Percentiles rank a stretch among this genome's conserved stretches.
Evolutionary conservation across 345 rosid genomes (phyloP).

Genomic region (Lumnitzera racemosa): DNA sequence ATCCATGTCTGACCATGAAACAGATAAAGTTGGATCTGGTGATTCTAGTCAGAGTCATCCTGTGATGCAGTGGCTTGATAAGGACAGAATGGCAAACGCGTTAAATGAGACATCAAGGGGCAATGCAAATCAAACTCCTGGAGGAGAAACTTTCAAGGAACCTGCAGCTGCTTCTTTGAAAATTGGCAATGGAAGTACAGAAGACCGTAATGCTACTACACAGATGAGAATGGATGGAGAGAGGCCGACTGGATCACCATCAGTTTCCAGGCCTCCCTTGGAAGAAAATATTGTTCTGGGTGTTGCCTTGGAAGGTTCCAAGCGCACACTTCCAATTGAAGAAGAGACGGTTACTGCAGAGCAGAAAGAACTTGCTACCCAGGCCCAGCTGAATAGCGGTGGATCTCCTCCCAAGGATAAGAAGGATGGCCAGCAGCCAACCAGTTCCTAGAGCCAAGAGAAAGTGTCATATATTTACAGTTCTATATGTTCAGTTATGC

Average conservation of each 20-base stretch:
- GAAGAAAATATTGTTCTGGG: constrained; percentile 86
- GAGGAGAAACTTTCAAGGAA: constrained; percentile 12
- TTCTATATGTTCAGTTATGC: background rate
- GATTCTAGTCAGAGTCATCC: constrained; percentile 10
- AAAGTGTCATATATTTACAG: constrained; percentile 5
- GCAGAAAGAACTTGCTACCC: constrained; percentile 48
- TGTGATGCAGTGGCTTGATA: constrained; percentile 17
- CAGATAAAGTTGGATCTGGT: constrained; percentile 5
- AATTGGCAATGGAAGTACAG: constrained; percentile 15
- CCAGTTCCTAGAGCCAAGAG: constrained; percentile 19
- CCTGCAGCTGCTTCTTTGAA: constrained; percentile 15
- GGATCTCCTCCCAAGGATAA: constrained; percentile 26
- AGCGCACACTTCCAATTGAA: constrained; percentile 83
- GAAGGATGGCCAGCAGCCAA: constrained; percentile 32
- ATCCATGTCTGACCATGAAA: constrained; percentile 12
- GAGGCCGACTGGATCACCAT: constrained; percentile 9
- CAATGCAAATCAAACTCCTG: constrained; percentile 11
- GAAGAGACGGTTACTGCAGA: constrained; percentile 40
- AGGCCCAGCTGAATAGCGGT: constrained; percentile 27
- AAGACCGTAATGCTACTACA: constrained; percentile 12
- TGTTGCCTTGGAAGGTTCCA: constrained; percentile 83
- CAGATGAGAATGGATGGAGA: constrained; percentile 31
- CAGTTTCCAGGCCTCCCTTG: constrained; percentile 34
- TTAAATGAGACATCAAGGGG: constrained; percentile 16
- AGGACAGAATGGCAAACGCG: constrained; percentile 17